phyloP scores from a whole-genome alignment of 768 basidiomycete species.

The Mycena galericulata region DNA sequence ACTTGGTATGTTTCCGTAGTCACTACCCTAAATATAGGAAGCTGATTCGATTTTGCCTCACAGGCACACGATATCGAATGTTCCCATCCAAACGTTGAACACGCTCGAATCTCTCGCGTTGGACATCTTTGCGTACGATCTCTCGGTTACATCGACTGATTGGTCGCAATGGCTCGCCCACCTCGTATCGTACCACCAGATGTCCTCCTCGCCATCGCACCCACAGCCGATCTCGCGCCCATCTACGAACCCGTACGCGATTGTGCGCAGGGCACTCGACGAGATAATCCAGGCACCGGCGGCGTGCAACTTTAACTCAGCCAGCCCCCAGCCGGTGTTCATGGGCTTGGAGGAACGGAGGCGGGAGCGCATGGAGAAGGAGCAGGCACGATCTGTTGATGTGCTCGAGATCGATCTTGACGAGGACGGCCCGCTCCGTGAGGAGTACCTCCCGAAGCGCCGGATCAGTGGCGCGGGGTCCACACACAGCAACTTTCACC shows the following conservation, averaged over 20 bases:
- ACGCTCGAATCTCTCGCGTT: conserved; percentile 77
- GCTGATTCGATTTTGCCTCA: conserved; percentile 24
- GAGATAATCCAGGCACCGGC: conserved; percentile 70
- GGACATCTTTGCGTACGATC: conserved; percentile 76
- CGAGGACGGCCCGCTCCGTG: conserved; percentile 84
- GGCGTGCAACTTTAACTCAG: conserved; percentile 42
- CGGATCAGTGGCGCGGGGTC: conserved; percentile 57
- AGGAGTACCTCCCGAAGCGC: conserved; percentile 83
- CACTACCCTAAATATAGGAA: neutral
- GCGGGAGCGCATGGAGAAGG: conserved; percentile 61
- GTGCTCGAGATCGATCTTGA: conserved; percentile 82
- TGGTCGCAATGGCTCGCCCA: conserved; percentile 83
- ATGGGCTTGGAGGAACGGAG: conserved; percentile 76
- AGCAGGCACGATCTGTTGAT: conserved; percentile 57
- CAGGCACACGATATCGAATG: conserved; percentile 86
- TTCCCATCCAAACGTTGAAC: conserved; percentile 78
- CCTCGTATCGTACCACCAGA: conserved; percentile 72
- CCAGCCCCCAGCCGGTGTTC: conserved; percentile 73
- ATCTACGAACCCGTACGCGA: conserved; percentile 74
- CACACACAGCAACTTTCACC: conserved; percentile 37
- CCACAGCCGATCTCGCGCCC: conserved; percentile 86
- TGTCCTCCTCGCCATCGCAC: conserved; percentile 67
- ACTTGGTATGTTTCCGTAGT: conserved; percentile 71
- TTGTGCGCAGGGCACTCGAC: conserved; percentile 77
- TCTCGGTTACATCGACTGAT: conserved; percentile 71